These are phyloP conservation scores for Clarkia xantiana DNA, from an alignment of 345 rosid genomes.

Conservation along the genomic window DNA sequence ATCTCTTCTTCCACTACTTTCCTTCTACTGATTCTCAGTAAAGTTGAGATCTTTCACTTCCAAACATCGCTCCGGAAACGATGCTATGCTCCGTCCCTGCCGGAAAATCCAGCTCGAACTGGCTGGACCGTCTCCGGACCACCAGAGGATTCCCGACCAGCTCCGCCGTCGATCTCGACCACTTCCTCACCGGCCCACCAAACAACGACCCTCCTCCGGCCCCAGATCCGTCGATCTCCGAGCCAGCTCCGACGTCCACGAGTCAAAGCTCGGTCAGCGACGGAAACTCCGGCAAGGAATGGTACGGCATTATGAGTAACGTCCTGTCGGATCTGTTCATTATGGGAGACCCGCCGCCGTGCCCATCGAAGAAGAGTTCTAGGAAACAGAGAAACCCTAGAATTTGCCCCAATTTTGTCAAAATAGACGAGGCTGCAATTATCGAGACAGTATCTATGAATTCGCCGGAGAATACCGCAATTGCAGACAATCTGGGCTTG, in stretches of 20 bases:
- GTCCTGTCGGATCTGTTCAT: conserved; percentile 77
- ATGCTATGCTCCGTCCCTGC: conserved; percentile 57
- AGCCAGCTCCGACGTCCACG: conserved; percentile 20
- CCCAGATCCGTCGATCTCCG: conserved; percentile 27
- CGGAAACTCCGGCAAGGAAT: conserved; percentile 14
- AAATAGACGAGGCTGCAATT: conserved; percentile 15
- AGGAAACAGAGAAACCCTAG: conserved; percentile 83
- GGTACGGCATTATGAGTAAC: conserved; percentile 51
- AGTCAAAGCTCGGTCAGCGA: conserved; percentile 2
- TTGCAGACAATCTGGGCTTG: conserved; percentile 6
- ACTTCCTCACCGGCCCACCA: conserved; percentile 29
- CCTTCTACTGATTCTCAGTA: not conserved
- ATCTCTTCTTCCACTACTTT: not conserved
- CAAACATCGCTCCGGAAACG: not conserved
- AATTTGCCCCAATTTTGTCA: conserved; percentile 20
- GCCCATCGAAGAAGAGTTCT: conserved; percentile 27
- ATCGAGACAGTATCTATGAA: no score
- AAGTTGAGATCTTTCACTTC: not conserved
- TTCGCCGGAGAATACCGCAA: conserved; percentile 14
- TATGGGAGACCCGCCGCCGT: conserved; percentile 21
- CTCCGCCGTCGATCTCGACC: conserved; percentile 48
- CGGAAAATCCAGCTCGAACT: conserved; percentile 47
- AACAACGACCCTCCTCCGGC: conserved; percentile 13
- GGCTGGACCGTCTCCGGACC: conserved; percentile 85
- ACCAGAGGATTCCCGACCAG: conserved; percentile 55